phyloP scores from a whole-genome alignment of 2,329 filamentous ascomycete genomes.

The Didymosphaeria variabile region DNA sequence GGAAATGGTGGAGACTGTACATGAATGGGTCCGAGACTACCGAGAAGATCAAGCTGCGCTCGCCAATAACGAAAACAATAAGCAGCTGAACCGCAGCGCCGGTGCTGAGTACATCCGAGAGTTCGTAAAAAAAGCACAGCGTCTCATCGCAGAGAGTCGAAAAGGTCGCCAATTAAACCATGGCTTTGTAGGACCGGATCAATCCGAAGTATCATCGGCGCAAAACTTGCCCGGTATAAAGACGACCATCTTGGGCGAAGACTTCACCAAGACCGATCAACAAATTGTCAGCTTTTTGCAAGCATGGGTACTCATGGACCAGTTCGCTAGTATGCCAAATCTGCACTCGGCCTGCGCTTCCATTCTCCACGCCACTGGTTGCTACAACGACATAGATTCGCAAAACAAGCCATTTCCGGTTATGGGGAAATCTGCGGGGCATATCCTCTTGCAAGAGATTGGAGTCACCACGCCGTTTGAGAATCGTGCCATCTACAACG shows the following conservation, averaged over 20 bases:
- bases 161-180: slow-evolving; percentile 43
- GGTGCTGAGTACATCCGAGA: slow-evolving; percentile 42
- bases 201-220: slow-evolving; percentile 34
- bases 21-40: slow-evolving; percentile 63
- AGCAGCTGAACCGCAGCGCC: slow-evolving; percentile 8
- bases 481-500: slow-evolving; percentile 69
- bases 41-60: slow-evolving; percentile 56
- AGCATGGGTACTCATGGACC: slow-evolving; percentile 60
- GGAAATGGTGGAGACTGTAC: slow-evolving; percentile 60
- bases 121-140: slow-evolving; percentile 54
- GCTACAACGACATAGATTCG: slow-evolving; percentile 61
- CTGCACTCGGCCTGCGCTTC: slow-evolving; percentile 70
- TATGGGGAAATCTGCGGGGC: slow-evolving; percentile 52
- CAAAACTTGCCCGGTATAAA: slow-evolving; percentile 26
- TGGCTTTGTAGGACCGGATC: slow-evolving; percentile 52
- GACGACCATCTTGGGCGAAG: slow-evolving; percentile 26
- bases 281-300: slow-evolving; percentile 74
- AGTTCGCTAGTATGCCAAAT: slow-evolving; percentile 53
- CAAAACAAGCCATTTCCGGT: slow-evolving; percentile 47
- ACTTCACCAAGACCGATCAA: slow-evolving; percentile 62
- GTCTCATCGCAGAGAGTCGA: slow-evolving; percentile 52
- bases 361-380: slow-evolving; percentile 68
- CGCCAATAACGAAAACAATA: slow-evolving; percentile 14
- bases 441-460: slow-evolving; percentile 77
- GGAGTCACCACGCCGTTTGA: slow-evolving; percentile 77